Evolutionary conservation across 441 rosid species (phyloP).

Genomic region (Isatis lusitanica): DNA sequence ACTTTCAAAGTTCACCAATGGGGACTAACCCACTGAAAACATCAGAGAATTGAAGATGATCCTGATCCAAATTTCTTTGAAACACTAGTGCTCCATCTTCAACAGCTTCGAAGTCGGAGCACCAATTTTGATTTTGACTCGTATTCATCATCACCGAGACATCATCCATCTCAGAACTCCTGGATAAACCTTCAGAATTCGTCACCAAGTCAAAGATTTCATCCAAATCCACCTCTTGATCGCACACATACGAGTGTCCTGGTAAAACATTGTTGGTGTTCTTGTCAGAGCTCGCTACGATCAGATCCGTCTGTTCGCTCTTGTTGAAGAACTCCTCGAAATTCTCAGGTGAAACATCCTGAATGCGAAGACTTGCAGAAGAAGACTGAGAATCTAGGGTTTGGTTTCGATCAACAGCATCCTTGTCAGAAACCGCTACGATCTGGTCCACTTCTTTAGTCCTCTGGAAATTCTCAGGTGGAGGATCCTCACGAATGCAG

Average conservation of each 20-base stretch:
- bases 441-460: neutral
- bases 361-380: neutral
- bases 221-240: conserved; percentile 2
- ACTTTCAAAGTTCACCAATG: neutral
- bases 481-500: neutral
- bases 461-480: neutral
- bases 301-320: neutral
- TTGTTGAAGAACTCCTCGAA: neutral
- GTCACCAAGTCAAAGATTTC: neutral
- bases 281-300: neutral
- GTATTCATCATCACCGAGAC: neutral
- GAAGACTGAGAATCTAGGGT: neutral
- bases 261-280: neutral
- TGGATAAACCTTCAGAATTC: neutral
- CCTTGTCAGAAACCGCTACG: neutral
- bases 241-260: neutral
- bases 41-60: conserved; percentile 3
- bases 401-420: neutral
- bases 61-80: neutral
- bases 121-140: neutral
- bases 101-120: neutral
- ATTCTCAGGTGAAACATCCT: neutral
- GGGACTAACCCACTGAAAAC: neutral
- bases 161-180: neutral
- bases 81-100: neutral